phyloP scores from a whole-genome alignment of 257 asterid genomes.

The Vinca minor region DNA sequence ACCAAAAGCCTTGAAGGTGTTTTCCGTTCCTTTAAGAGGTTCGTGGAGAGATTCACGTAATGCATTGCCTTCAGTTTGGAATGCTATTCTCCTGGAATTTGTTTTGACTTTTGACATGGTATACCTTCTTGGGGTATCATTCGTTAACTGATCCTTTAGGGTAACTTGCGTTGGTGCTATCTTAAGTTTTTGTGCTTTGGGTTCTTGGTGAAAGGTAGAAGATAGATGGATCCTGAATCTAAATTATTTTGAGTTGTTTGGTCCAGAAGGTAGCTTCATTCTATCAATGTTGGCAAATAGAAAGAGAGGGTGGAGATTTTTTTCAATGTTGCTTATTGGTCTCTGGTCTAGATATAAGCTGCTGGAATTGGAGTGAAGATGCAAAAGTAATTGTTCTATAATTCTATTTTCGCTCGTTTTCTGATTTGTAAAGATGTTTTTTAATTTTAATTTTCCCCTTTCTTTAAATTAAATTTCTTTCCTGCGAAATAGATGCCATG shows the following conservation, averaged over 20 bases:
- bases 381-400: too few species aligned
- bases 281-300: neutral
- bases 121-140: neutral
- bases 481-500: neutral
- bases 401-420: neutral
- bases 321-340: too few species aligned
- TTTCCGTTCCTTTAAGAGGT: neutral
- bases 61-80: neutral
- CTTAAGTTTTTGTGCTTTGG: neutral
- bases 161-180: neutral
- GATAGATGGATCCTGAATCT: constrained; percentile 1
- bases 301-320: neutral
- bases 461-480: neutral
- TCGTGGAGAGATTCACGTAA: neutral
- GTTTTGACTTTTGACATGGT: neutral
- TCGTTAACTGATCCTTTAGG: neutral
- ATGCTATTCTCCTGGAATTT: too few species aligned
- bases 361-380: too few species aligned
- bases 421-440: neutral
- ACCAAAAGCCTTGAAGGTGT: neutral
- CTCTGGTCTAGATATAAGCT: too few species aligned
- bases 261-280: neutral
- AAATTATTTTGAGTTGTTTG: neutral
- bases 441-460: neutral
- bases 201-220: neutral